phyloP scores from a whole-genome alignment of 2,329 filamentous ascomycete genomes.

The Aureobasidium vineae region DNA sequence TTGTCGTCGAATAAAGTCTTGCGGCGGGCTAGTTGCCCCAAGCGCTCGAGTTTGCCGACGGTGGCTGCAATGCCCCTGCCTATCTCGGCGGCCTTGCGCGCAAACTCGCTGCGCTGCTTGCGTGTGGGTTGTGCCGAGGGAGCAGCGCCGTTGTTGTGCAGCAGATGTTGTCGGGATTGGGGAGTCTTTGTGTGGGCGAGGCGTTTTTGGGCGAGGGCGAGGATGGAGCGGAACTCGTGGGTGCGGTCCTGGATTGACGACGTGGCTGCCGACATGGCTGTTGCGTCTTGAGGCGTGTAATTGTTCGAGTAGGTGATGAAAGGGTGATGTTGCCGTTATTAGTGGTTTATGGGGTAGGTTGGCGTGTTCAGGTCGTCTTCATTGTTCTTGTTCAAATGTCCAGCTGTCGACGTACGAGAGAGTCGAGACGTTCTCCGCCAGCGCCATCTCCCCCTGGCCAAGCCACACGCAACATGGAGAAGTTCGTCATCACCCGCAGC shows the following conservation, averaged over 20 bases:
- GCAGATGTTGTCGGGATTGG: conserved; percentile 72
- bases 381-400: conserved; percentile 1
- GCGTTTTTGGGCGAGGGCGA: conserved; percentile 70
- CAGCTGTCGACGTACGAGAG: not conserved
- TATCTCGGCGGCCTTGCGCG: conserved; percentile 85
- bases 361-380: not conserved
- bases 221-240: conserved; percentile 88
- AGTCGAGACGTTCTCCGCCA: not conserved
- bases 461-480: not conserved
- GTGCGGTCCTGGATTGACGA: conserved; percentile 94
- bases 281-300: not conserved
- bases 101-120: conserved; percentile 77
- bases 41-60: conserved; percentile 90
- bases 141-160: conserved; percentile 46
- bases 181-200: conserved; percentile 72
- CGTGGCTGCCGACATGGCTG: conserved; percentile 37
- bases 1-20: conserved; percentile 97
- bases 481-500: conserved; percentile 7
- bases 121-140: conserved; percentile 35
- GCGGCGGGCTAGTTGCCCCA: conserved; percentile 90
- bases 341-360: not conserved
- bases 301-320: not conserved
- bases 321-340: not conserved
- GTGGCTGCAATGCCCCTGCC: conserved; percentile 87
- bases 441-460: conserved; percentile 3